Evolutionary conservation across 345 rosid species (phyloP).

Genomic region (Geranium brycei): DNA sequence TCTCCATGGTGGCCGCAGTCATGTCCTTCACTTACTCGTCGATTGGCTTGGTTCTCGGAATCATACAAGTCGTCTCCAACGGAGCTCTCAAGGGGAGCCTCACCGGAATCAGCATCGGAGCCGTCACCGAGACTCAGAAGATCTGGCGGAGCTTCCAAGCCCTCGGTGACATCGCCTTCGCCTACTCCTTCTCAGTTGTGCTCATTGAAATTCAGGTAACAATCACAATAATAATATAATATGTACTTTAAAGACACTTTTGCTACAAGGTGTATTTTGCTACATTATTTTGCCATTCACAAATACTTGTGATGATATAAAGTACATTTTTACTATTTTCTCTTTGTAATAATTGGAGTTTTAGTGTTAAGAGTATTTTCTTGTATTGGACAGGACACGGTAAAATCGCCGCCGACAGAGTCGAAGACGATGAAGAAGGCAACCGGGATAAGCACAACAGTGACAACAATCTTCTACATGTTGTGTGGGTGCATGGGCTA

Average conservation of each 20-base stretch:
- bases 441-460: conserved; percentile 43
- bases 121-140: conserved; percentile 46
- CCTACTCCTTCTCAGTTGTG: conserved; percentile 73
- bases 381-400: conserved; percentile 33
- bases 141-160: conserved; percentile 88
- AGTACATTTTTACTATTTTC: no score
- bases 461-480: conserved; percentile 83
- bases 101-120: conserved; percentile 55
- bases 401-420: conserved; percentile 64
- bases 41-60: conserved; percentile 81
- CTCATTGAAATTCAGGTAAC: conserved; percentile 79
- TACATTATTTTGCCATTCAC: no score
- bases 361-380: background rate
- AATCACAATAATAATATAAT: no score
- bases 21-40: conserved; percentile 92
- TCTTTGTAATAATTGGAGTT: no score
- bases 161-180: conserved; percentile 86
- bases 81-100: conserved; percentile 50
- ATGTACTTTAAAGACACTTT: no score
- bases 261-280: no score
- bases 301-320: no score
- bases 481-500: conserved; percentile 82
- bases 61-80: conserved; percentile 56
- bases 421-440: conserved; percentile 78
- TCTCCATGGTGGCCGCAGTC: conserved; percentile 74